phyloP scores from a whole-genome alignment of 768 basidiomycete species.

The Leccinum ochraceum region DNA sequence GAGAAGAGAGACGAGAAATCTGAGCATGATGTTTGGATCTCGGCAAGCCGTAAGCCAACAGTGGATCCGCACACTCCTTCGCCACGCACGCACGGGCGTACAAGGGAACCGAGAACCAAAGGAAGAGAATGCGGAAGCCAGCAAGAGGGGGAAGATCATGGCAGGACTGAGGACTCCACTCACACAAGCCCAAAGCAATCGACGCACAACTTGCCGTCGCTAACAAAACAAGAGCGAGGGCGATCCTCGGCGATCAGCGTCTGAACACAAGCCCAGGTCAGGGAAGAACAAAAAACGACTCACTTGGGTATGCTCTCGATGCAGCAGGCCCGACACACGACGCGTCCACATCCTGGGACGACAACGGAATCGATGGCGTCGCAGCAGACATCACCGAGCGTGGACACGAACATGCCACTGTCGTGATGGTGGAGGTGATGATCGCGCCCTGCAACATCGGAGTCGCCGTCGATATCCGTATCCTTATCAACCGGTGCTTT shows the following conservation, averaged over 20 bases:
- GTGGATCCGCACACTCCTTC: background rate
- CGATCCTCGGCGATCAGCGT: conserved; percentile 10
- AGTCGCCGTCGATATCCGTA: conserved; percentile 13
- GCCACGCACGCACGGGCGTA: background rate
- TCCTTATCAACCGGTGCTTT: conserved; percentile 29
- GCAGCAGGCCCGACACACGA: conserved; percentile 37
- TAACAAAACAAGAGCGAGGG: background rate
- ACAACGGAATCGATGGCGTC: conserved; percentile 15
- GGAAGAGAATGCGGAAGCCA: no score
- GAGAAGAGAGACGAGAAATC: background rate
- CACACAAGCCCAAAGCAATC: conserved; percentile 33
- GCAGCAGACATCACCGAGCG: background rate
- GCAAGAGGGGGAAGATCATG: background rate
- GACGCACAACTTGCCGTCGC: conserved; percentile 34
- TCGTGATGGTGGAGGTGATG: background rate
- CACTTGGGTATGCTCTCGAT: conserved; percentile 38
- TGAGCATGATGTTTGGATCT: background rate
- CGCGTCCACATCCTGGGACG: conserved; percentile 37
- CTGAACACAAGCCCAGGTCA: background rate
- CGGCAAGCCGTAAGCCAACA: no score
- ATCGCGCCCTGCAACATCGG: background rate
- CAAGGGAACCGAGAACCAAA: no score
- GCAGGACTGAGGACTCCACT: background rate
- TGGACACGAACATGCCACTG: background rate
- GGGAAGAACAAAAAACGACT: conserved; percentile 9